Percentiles rank a stretch among this genome's conserved stretches.
These are phyloP conservation scores for Calamus simplicifolius DNA, from an alignment of 176 grass and related monocot genomes.

Conservation along the genomic window DNA sequence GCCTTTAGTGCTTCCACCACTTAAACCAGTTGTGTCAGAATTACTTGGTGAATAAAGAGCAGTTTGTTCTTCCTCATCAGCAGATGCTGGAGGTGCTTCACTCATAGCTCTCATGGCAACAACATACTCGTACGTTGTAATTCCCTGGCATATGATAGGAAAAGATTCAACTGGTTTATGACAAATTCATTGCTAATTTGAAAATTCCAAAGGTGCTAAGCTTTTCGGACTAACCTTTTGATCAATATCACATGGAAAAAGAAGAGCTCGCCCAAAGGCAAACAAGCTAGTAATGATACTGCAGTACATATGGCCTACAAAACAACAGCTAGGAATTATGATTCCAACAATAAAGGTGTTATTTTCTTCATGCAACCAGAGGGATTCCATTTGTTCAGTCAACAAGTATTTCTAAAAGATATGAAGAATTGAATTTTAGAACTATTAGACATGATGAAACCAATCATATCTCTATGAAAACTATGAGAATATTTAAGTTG, in stretches of 20 bases:
- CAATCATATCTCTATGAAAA: too few relatives aligned
- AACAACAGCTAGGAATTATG: conserved; percentile 16
- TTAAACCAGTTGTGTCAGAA: conserved; percentile 94
- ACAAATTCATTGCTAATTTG: too few relatives aligned
- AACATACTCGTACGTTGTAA: conserved; percentile 96
- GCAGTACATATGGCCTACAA: conserved; percentile 75
- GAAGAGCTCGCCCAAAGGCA: conserved; percentile 93
- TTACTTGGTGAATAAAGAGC: conserved; percentile 85
- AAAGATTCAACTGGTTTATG: background rate
- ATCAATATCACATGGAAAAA: conserved; percentile 99
- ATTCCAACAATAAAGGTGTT: too few relatives aligned
- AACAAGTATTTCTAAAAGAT: too few relatives aligned
- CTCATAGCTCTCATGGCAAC: conserved; percentile 98
- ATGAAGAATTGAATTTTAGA: too few relatives aligned
- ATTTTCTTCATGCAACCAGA: too few relatives aligned
- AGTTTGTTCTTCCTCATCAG: conserved; percentile 73
- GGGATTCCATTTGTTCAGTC: too few relatives aligned
- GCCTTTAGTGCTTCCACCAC: conserved; percentile 67
- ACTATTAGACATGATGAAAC: too few relatives aligned
- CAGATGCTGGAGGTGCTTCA: conserved; percentile 60
- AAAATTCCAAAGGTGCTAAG: background rate
- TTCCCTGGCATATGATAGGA: conserved; percentile 49
- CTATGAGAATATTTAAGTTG: too few relatives aligned
- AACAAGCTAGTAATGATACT: conserved; percentile 70
- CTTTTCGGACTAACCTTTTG: conserved; percentile 59